Evolutionary conservation across 2,329 filamentous ascomycete species (phyloP).

Genomic region (Sarocladium strictum): DNA sequence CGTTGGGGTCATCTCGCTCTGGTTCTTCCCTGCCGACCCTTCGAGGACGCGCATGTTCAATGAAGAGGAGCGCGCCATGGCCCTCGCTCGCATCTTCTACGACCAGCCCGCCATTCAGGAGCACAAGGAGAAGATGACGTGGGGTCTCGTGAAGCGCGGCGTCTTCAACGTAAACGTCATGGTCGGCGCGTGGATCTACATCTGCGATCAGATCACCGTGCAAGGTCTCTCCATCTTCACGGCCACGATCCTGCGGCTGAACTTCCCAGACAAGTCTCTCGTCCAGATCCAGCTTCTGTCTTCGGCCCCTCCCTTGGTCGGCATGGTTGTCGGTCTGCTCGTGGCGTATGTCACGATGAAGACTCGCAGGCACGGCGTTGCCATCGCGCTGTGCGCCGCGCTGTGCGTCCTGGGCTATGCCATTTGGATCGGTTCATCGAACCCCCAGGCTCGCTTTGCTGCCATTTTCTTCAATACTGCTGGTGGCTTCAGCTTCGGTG

Average conservation of each 20-base stretch:
- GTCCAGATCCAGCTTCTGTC: slow-evolving; percentile 21
- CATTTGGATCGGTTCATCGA: slow-evolving; percentile 20
- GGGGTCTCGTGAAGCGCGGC: slow-evolving; percentile 43
- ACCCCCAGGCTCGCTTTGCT: slow-evolving; percentile 19
- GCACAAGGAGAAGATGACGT: slow-evolving; percentile 37
- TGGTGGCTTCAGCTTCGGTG: slow-evolving; percentile 19
- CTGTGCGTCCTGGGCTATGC: slow-evolving; percentile 20
- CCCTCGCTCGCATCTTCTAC: slow-evolving; percentile 39
- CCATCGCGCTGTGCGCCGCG: slow-evolving; percentile 17
- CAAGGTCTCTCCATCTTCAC: slow-evolving; percentile 46
- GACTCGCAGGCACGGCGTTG: slow-evolving; percentile 19
- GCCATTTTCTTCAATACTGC: slow-evolving; percentile 23
- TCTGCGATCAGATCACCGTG: slow-evolving; percentile 53
- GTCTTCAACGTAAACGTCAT: slow-evolving; percentile 32
- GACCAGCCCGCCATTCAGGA: slow-evolving; percentile 31
- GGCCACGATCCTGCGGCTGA: slow-evolving; percentile 37
- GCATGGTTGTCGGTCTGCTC: slow-evolving; percentile 17
- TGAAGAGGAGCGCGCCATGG: slow-evolving; percentile 48
- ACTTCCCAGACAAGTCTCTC: slow-evolving; percentile 19
- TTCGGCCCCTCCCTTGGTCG: slow-evolving; percentile 18
- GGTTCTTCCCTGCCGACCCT: slow-evolving; percentile 46
- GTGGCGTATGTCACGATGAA: slow-evolving; percentile 23
- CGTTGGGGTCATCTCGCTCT: slow-evolving; percentile 39
- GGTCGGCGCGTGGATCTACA: slow-evolving; percentile 38
- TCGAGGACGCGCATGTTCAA: slow-evolving; percentile 42